Conservation (phyloP, 768 basidiomycete genomes). For the Tephrocybe sp. region DNA sequence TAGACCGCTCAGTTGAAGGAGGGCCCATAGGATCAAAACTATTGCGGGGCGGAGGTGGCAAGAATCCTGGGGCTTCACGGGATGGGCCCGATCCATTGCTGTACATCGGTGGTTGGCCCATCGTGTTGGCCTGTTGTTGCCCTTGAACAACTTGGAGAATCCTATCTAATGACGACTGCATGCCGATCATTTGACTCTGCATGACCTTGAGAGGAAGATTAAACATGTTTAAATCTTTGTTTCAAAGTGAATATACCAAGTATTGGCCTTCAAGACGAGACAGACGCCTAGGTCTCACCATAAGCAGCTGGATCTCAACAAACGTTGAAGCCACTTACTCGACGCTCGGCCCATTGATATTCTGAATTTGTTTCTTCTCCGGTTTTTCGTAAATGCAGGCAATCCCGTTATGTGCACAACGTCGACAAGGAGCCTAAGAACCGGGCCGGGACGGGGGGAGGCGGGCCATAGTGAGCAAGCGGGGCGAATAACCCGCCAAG, state of each 20-base stretch:
- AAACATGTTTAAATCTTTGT: slow-evolving; percentile 1
- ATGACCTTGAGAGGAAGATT: slow-evolving; percentile 58
- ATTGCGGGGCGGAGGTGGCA: slow-evolving; percentile 37
- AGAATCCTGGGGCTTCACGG: slow-evolving; percentile 31
- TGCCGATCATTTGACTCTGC: slow-evolving; percentile 94
- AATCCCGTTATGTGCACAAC: slow-evolving; percentile 81
- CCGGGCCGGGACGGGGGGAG: slow-evolving; percentile 76
- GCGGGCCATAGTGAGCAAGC: slow-evolving; percentile 63
- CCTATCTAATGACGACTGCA: slow-evolving; percentile 87
- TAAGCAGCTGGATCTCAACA: slow-evolving; percentile 25
- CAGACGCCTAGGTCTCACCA: slow-evolving; percentile 47
- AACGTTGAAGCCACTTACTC: slow-evolving; percentile 46
- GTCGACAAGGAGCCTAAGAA: slow-evolving; percentile 84
- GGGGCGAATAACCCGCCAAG: slow-evolving; percentile 40
- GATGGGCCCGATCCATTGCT: slow-evolving; percentile 31
- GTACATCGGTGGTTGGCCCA: slow-evolving; percentile 34
- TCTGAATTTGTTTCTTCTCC: slow-evolving; percentile 75
- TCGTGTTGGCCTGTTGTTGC: slow-evolving; percentile 31
- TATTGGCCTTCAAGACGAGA: slow-evolving; percentile 87
- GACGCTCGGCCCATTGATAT: slow-evolving; percentile 61
- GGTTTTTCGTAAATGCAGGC: slow-evolving; percentile 89
- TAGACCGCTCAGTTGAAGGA: slow-evolving; percentile 31
- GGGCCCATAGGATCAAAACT: slow-evolving; percentile 35
- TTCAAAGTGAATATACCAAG: slow-evolving; percentile 45
- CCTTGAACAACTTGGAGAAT: slow-evolving; percentile 69